These are phyloP conservation scores for Tritrichomonas foetus DNA, from an alignment of 208 protist genomes.

Conservation along the genomic window DNA sequence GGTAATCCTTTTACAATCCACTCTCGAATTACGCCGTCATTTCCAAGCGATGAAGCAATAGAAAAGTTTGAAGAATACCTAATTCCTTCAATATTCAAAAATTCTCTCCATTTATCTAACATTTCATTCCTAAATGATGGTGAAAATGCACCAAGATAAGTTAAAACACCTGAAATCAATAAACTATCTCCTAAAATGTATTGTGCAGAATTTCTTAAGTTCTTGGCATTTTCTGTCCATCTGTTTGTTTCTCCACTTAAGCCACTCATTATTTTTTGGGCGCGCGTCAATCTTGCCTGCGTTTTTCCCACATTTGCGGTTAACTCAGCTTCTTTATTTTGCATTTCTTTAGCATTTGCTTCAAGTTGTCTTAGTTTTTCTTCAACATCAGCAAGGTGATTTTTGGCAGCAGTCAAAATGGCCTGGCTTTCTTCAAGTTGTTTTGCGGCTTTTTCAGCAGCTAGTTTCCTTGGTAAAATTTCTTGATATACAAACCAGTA, in stretches of 20 bases:
- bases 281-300: constrained; percentile 57
- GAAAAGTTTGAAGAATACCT: constrained; percentile 81
- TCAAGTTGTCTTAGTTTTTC: constrained; percentile 78
- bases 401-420: constrained; percentile 49
- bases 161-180: constrained; percentile 84
- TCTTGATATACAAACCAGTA: constrained; percentile 83
- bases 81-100: constrained; percentile 74
- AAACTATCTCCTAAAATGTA: constrained; percentile 86
- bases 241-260: constrained; percentile 86
- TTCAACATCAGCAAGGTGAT: constrained; percentile 73
- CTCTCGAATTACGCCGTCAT: constrained; percentile 70
- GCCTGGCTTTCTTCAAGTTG: constrained; percentile 52
- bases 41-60: constrained; percentile 76
- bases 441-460: constrained; percentile 75
- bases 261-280: constrained; percentile 82
- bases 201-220: constrained; percentile 32
- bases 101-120: constrained; percentile 78
- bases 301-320: constrained; percentile 42
- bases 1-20: constrained; percentile 94
- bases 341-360: constrained; percentile 80
- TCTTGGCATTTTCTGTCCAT: constrained; percentile 73
- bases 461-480: constrained; percentile 87
- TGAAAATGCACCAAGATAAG: constrained; percentile 93
- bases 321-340: constrained; percentile 68
- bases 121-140: constrained; percentile 81